Evolutionary conservation across 495 filamentous ascomycete species (phyloP), one percentile per base, ranked within the genome.

Genomic region (Barbatosphaeria neglecta): DNA sequence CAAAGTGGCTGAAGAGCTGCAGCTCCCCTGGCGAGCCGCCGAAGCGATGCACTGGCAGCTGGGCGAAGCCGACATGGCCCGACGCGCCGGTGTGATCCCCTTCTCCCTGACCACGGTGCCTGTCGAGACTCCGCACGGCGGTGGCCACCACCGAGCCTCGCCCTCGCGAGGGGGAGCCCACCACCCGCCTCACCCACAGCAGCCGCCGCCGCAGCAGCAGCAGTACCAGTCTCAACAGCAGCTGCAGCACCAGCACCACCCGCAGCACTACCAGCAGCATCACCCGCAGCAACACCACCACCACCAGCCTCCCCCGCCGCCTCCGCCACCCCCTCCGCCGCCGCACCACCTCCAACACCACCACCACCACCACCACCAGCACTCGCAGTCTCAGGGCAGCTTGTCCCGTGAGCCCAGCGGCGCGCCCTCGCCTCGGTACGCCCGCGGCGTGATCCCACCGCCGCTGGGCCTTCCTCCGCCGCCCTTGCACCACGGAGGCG

Each of bases 21-120:
- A 78, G n/a, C 82, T 96, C 52, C 92, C 92, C 22, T 98, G 90
- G 90, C 79, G 90, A 44, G 86, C 92, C 6, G 90, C 86, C 24
- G 92, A 98, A 66, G 87, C 86, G 15, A 95, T 95, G 90, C 92
- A 98, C 65, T 98, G 92, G 92, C 84, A 93, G 56, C 65, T 98
- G 17, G 92, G 92, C 44, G 90, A 95, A 61, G 69, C 77, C 53
- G 92, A 96, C 48, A 96, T 98, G 85, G 87, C 87, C 25, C 75
- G 82, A 46, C 83, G 87, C 46, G 87, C 87, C n/a, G 86, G 87
- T 16, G 83, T 85, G 25, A 77, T 85, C 33, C 86, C 86, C 3
- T 93, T 90, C 59, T 77, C 82, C 22, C 69, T 84, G 35, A 82
- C 81, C 27, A 77, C 70, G 43, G 66, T 75, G 41, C 69, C 76